These are phyloP conservation scores for Camellia oleifera DNA, from an alignment of 179 eudicot species.

Conservation along the genomic window DNA sequence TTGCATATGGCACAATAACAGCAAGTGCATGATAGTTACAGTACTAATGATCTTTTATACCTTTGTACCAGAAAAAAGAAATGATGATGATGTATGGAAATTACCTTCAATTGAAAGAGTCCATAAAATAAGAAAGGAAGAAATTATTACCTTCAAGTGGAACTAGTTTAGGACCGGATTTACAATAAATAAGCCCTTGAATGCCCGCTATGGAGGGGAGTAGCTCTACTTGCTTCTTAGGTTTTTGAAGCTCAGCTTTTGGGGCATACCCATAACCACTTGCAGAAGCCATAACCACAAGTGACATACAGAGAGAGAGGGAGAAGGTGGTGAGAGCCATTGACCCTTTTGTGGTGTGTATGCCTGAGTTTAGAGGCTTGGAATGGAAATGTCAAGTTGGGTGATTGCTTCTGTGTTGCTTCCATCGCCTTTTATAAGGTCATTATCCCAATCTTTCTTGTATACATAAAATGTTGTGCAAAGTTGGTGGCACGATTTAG, in stretches of 20 bases:
- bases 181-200: constrained; percentile 22
- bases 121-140: too few relatives aligned
- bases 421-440: too few relatives aligned
- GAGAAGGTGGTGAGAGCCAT: constrained; percentile 8
- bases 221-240: background rate
- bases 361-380: too few relatives aligned
- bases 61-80: background rate
- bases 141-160: constrained; percentile 20
- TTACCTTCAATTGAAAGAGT: constrained; percentile 14
- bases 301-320: constrained; percentile 6
- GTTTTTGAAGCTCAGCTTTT: background rate
- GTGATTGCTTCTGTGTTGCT: too few relatives aligned
- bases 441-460: too few relatives aligned
- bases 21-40: too few relatives aligned
- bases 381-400: too few relatives aligned
- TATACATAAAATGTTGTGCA: too few relatives aligned
- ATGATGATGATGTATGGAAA: background rate
- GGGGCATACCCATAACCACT: background rate
- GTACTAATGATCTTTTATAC: background rate
- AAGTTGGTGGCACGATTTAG: too few relatives aligned
- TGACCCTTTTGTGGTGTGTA: background rate
- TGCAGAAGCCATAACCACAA: constrained; percentile 8
- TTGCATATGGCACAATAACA: too few relatives aligned
- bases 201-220: background rate
- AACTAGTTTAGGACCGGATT: constrained; percentile 26